phyloP scores from a whole-genome alignment of 768 basidiomycete genomes.

The Boletus subcaerulescens region DNA sequence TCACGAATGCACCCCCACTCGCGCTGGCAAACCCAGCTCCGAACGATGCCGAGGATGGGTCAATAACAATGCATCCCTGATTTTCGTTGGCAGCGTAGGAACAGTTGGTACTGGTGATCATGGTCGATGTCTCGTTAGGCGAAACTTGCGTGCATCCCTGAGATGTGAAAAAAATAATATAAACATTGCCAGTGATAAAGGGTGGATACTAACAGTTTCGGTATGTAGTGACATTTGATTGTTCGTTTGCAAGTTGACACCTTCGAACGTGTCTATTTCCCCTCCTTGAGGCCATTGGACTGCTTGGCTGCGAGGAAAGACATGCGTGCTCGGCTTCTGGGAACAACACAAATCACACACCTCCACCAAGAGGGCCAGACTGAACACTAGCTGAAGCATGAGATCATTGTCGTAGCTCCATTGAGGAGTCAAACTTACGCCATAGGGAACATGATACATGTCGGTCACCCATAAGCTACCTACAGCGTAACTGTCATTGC shows the following conservation, averaged over 20 bases:
- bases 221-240: slow-evolving; percentile 81
- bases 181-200: background rate
- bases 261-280: slow-evolving; percentile 82
- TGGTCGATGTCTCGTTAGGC: slow-evolving; percentile 48
- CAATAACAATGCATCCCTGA: slow-evolving; percentile 62
- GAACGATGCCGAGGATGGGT: slow-evolving; percentile 54
- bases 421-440: slow-evolving; percentile 38
- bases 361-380: slow-evolving; percentile 69
- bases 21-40: slow-evolving; percentile 62
- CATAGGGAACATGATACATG: slow-evolving; percentile 62
- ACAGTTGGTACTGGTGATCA: slow-evolving; percentile 59
- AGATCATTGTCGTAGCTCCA: background rate
- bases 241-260: slow-evolving; percentile 61
- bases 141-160: slow-evolving; percentile 53
- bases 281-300: slow-evolving; percentile 60
- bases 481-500: slow-evolving; percentile 51
- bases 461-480: slow-evolving; percentile 67
- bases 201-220: slow-evolving; percentile 36
- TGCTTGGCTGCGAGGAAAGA: slow-evolving; percentile 39
- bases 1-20: slow-evolving; percentile 74
- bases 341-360: slow-evolving; percentile 4
- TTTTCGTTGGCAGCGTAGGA: slow-evolving; percentile 53
- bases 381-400: slow-evolving; percentile 47
- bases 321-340: background rate
- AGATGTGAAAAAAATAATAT: background rate